Evolutionary conservation across 192 early-diverging fungal species (phyloP).

Genomic region (Radiomyces spectabilis): DNA sequence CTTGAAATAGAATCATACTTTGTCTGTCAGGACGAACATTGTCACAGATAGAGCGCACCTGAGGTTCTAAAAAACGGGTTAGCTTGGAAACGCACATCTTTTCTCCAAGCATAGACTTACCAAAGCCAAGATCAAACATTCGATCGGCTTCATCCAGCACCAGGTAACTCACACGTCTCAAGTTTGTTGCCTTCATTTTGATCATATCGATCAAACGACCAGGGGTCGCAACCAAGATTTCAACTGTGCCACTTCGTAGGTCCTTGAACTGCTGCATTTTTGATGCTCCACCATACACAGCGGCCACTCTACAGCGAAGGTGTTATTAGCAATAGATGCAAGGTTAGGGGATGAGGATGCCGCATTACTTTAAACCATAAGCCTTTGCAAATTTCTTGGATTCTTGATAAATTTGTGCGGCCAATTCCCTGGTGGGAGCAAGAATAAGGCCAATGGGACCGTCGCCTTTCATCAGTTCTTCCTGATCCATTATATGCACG

Average conservation of each 20-base stretch:
- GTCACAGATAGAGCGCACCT: slow-evolving; percentile 73
- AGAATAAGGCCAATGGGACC: slow-evolving; percentile 77
- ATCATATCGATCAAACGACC: slow-evolving; percentile 85
- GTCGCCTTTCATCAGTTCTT: slow-evolving; percentile 62
- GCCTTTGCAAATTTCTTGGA: slow-evolving; percentile 75
- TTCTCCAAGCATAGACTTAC: slow-evolving; percentile 32
- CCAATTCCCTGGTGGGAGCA: slow-evolving; percentile 75
- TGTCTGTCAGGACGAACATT: slow-evolving; percentile 77
- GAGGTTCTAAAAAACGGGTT: slow-evolving; percentile 46
- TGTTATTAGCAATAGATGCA: neutral
- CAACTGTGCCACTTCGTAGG: slow-evolving; percentile 52
- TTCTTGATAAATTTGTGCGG: slow-evolving; percentile 72
- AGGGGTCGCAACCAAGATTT: slow-evolving; percentile 79
- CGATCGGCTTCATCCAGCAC: slow-evolving; percentile 97
- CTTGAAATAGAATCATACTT: slow-evolving; percentile 29
- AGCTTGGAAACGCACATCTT: neutral
- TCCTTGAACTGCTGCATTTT: slow-evolving; percentile 83
- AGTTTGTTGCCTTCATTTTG: slow-evolving; percentile 81
- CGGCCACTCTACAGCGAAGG: slow-evolving; percentile 54
- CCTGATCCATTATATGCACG: slow-evolving; percentile 82
- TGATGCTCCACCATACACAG: slow-evolving; percentile 74
- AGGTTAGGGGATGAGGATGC: neutral
- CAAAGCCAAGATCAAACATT: slow-evolving; percentile 93
- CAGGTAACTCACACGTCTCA: slow-evolving; percentile 72
- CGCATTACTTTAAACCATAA: slow-evolving; percentile 47